Conservation (phyloP, 495 filamentous ascomycete genomes). For the Podospora didyma region DNA sequence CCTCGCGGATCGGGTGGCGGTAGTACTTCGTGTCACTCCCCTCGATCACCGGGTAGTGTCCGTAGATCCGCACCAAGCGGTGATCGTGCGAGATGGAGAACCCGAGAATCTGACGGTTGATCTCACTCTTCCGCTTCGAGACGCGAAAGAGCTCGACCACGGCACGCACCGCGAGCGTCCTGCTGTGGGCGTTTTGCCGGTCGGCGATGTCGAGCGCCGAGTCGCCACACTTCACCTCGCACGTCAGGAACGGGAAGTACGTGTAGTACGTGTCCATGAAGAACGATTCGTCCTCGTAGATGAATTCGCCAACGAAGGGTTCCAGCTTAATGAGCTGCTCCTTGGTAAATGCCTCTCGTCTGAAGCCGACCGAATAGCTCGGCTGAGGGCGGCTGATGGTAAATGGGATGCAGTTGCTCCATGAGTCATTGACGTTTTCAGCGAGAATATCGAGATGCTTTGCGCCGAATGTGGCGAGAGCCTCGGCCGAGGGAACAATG, state of each 20-base stretch:
- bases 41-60: constrained; percentile 24
- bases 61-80: constrained; percentile 31
- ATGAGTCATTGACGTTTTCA: constrained; percentile 42
- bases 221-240: constrained; percentile 25
- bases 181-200: constrained; percentile 26
- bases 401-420: constrained; percentile 32
- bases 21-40: constrained; percentile 11
- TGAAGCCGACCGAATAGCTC: constrained; percentile 11
- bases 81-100: constrained; percentile 48
- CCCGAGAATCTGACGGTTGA: constrained; percentile 36
- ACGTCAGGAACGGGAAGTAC: constrained; percentile 19
- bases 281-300: not conserved
- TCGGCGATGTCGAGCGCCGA: constrained; percentile 22
- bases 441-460: constrained; percentile 27
- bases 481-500: constrained; percentile 36
- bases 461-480: constrained; percentile 23
- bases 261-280: constrained; percentile 25
- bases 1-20: not conserved
- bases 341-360: constrained; percentile 36
- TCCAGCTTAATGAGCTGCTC: constrained; percentile 38
- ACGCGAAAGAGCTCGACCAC: constrained; percentile 31
- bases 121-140: constrained; percentile 32
- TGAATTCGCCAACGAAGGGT: constrained; percentile 28
- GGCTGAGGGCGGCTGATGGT: constrained; percentile 35
- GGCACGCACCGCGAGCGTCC: constrained; percentile 34